Percentiles rank a stretch among this genome's conserved stretches.
Conservation (phyloP, 148 eudicot species). For the Persicaria maculosa region DNA sequence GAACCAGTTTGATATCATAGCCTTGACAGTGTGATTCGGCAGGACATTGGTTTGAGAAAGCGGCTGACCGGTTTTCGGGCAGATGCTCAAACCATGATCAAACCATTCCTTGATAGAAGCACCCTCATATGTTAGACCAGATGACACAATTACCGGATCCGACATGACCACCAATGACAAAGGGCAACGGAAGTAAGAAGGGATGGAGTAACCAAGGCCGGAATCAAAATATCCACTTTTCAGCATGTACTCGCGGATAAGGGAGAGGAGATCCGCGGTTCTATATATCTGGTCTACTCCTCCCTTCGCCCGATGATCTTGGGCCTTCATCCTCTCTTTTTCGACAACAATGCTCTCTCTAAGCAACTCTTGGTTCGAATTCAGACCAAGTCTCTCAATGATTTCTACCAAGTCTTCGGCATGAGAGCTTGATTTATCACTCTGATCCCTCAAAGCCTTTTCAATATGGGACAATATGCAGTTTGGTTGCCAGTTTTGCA, state of each 20-base stretch:
- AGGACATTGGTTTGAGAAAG: constrained; percentile 66
- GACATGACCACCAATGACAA: constrained; percentile 75
- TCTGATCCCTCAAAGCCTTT: constrained; percentile 37
- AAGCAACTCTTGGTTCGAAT: constrained; percentile 54
- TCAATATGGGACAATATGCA: constrained; percentile 46
- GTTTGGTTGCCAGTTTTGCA: constrained; percentile 49
- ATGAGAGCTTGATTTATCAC: constrained; percentile 29
- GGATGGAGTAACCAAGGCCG: constrained; percentile 42
- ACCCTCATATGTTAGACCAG: constrained; percentile 88
- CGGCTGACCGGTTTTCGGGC: constrained; percentile 65
- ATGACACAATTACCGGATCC: constrained; percentile 87
- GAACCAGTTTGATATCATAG: constrained; percentile 76
- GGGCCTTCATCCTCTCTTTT: constrained; percentile 54
- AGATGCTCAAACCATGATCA: constrained; percentile 50
- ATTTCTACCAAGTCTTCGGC: constrained; percentile 37
- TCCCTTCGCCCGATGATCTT: constrained; percentile 26
- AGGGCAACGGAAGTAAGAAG: constrained; percentile 79
- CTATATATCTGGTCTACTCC: constrained; percentile 38
- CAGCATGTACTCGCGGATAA: constrained; percentile 45
- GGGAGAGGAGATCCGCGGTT: constrained; percentile 40
- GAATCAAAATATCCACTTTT: constrained; percentile 43
- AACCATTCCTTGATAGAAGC: constrained; percentile 80
- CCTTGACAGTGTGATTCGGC: constrained; percentile 85
- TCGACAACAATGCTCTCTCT: constrained; percentile 71
- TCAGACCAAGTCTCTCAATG: constrained; percentile 43